These are phyloP conservation scores for Schwanniomyces sp. DNA, from an alignment of 805 yeast species.

Conservation along the genomic window DNA sequence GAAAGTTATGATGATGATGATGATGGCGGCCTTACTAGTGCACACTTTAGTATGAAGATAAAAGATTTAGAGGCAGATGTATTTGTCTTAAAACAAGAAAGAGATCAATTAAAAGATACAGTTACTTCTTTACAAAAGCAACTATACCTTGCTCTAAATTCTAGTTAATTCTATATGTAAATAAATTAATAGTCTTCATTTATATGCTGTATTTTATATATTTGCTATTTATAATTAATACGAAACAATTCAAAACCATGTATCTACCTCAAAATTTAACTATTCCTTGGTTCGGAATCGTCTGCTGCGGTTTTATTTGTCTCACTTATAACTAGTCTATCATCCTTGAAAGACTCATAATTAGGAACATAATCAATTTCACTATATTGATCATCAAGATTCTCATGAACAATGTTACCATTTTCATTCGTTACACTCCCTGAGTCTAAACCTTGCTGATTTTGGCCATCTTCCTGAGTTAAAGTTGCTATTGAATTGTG, in stretches of 20 bases:
- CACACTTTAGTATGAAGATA: conserved; percentile 72
- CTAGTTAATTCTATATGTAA: neutral
- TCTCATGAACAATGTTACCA: neutral
- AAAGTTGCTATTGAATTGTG: conserved; percentile 2
- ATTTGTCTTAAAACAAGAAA: conserved; percentile 76
- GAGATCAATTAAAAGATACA: conserved; percentile 72
- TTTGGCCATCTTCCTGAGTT: conserved; percentile 8
- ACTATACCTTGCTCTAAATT: conserved; percentile 29
- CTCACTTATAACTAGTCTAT: conserved; percentile 16
- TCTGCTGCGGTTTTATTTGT: neutral
- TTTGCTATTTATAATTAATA: neutral
- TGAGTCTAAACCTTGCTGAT: conserved; percentile 10
- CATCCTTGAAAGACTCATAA: conserved; percentile 27
- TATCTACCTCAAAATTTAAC: no score
- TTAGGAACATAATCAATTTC: conserved; percentile 34
- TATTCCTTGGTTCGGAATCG: neutral
- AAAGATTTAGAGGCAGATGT: conserved; percentile 84
- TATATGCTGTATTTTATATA: neutral
- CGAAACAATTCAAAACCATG: no score
- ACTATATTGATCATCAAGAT: conserved; percentile 13
- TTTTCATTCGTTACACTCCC: conserved; percentile 4
- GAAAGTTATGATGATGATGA: conserved; percentile 19
- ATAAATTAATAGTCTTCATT: neutral
- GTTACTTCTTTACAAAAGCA: conserved; percentile 60
- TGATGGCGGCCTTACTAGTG: conserved; percentile 31